Percentiles rank a stretch among this genome's conserved stretches.
These are phyloP conservation scores for Discostella stelligeroides DNA, from an alignment of 108 stramenopile genomes.

Conservation along the genomic window DNA sequence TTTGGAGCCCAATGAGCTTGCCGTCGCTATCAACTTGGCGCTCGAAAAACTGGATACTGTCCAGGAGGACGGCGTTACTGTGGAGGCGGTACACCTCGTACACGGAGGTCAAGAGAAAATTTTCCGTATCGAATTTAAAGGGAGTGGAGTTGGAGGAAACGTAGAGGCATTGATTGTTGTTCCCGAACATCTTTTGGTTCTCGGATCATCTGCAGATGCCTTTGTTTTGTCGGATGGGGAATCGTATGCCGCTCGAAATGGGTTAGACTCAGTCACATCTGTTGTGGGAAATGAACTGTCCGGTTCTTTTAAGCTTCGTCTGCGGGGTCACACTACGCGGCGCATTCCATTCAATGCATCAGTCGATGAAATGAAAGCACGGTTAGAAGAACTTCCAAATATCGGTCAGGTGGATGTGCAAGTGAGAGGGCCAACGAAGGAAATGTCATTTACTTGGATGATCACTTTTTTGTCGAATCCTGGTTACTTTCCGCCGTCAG, in stretches of 20 bases:
- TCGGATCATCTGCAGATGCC: conserved; percentile 61
- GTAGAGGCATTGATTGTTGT: conserved; percentile 66
- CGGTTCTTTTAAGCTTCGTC: conserved; percentile 67
- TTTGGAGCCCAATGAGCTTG: conserved; percentile 27
- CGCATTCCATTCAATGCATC: conserved; percentile 84
- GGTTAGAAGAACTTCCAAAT: conserved; percentile 76
- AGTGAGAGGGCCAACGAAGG: conserved; percentile 58
- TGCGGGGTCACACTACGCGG: conserved; percentile 64
- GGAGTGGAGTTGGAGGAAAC: conserved; percentile 70
- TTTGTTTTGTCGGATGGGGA: conserved; percentile 66
- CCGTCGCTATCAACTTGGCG: conserved; percentile 49
- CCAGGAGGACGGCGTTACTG: conserved; percentile 54
- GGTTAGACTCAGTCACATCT: conserved; percentile 43
- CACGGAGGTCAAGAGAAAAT: conserved; percentile 48
- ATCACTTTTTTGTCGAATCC: conserved; percentile 84
- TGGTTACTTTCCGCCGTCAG: conserved; percentile 74
- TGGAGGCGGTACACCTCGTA: conserved; percentile 37
- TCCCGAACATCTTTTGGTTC: conserved; percentile 40
- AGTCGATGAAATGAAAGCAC: conserved; percentile 59
- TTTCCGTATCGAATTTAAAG: conserved; percentile 69
- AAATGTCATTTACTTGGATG: conserved; percentile 76
- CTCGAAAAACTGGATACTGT: conserved; percentile 69
- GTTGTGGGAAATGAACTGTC: conserved; percentile 64
- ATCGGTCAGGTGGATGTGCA: conserved; percentile 71
- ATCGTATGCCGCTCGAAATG: conserved; percentile 48